Conservation (phyloP, 495 filamentous ascomycete species). For the Chaetomium tenue region DNA sequence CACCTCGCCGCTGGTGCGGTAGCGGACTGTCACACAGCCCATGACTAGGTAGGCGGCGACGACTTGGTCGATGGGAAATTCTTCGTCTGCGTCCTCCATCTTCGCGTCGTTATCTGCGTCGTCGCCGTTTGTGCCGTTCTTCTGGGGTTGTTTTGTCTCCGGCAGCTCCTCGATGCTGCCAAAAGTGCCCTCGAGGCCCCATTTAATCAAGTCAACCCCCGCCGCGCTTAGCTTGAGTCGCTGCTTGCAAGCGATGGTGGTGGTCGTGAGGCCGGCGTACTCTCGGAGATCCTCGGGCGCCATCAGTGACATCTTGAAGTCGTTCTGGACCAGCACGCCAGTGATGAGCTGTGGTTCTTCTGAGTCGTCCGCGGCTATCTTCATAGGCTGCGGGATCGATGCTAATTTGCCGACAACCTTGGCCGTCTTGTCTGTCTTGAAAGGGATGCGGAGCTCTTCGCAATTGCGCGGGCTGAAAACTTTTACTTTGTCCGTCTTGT, state of each 20-base stretch:
- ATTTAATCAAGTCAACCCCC: conserved; percentile 84
- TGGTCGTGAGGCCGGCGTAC: conserved; percentile 92
- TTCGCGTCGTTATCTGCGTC: conserved; percentile 53
- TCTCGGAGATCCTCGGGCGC: conserved; percentile 92
- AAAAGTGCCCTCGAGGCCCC: conserved; percentile 93
- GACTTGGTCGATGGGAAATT: conserved; percentile 43
- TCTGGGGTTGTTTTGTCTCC: conserved; percentile 37
- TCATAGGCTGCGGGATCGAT: conserved; percentile 64
- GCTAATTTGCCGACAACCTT: conserved; percentile 96
- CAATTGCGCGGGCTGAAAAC: conserved; percentile 92
- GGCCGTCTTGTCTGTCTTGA: conserved; percentile 91
- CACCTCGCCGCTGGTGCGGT: conserved; percentile 68
- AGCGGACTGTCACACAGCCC: conserved; percentile 80
- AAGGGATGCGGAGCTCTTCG: conserved; percentile 91
- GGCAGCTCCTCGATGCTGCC: conserved; percentile 73
- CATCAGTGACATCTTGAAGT: conserved; percentile 95
- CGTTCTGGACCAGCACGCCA: conserved; percentile 92
- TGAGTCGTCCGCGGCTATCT: conserved; percentile 24
- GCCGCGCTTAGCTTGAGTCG: conserved; percentile 80
- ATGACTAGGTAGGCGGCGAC: conserved; percentile 74
- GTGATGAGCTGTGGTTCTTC: conserved; percentile 60
- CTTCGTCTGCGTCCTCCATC: conserved; percentile 54
- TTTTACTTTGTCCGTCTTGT: conserved; percentile 76
- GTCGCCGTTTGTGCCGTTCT: conserved; percentile 39
- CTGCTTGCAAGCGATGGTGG: conserved; percentile 88